Conservation (phyloP, 805 yeast genomes). For the Metschnikowia proteae region DNA sequence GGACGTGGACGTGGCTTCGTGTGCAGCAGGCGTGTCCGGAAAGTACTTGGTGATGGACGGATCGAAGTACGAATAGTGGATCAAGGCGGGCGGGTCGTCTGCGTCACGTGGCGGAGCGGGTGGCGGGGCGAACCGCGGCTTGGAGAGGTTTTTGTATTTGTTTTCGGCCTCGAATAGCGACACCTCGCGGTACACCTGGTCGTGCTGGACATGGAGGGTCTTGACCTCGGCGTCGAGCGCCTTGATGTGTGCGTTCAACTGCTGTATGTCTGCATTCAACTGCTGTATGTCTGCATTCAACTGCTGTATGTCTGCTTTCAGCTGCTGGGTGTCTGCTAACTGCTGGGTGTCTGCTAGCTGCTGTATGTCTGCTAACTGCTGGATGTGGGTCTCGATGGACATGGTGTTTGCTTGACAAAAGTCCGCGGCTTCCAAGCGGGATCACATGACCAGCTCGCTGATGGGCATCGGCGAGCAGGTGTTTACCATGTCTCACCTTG, state of each 20-base stretch:
- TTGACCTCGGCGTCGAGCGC: slow-evolving; percentile 12
- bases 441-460: neutral
- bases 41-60: slow-evolving; percentile 17
- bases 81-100: slow-evolving; percentile 17
- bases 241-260: slow-evolving; percentile 10
- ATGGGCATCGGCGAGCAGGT: too few relatives aligned
- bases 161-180: slow-evolving; percentile 15
- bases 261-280: too few relatives aligned
- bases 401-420: neutral
- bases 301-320: too few relatives aligned
- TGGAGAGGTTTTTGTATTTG: slow-evolving; percentile 10
- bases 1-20: neutral
- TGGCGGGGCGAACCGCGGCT: slow-evolving; percentile 7
- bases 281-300: too few relatives aligned
- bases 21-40: neutral
- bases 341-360: too few relatives aligned
- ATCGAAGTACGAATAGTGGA: slow-evolving; percentile 18
- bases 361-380: too few relatives aligned
- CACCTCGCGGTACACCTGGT: slow-evolving; percentile 11
- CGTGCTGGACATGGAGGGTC: slow-evolving; percentile 13
- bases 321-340: too few relatives aligned
- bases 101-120: neutral
- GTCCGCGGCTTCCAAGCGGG: neutral
- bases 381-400: slow-evolving; percentile 12
- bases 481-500: neutral